Evolutionary conservation across 441 rosid genomes (phyloP).

Genomic region (Adansonia madagascariensis): DNA sequence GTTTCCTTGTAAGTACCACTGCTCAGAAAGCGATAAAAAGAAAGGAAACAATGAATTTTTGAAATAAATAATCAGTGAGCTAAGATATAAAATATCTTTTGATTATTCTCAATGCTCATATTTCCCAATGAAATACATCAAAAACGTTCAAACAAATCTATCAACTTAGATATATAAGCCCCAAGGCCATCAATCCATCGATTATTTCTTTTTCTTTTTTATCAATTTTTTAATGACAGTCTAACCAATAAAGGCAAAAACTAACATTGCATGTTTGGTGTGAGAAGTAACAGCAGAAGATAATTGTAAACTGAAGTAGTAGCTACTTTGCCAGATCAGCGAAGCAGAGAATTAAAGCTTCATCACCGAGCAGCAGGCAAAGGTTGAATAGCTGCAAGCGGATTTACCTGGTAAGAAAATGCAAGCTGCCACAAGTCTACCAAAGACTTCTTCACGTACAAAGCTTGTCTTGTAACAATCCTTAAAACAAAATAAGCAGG

Average conservation of each 20-base stretch:
- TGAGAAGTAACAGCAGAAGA: neutral
- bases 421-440: slow-evolving; percentile 87
- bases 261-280: neutral
- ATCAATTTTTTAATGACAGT: neutral
- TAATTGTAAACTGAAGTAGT: neutral
- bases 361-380: slow-evolving; percentile 50
- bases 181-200: neutral
- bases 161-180: neutral
- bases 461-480: slow-evolving; percentile 47
- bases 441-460: slow-evolving; percentile 53
- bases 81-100: too few species aligned
- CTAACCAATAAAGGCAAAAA: neutral
- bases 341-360: neutral
- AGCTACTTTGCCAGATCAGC: neutral
- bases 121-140: too few species aligned
- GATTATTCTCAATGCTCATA: too few species aligned
- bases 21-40: too few species aligned
- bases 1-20: too few species aligned
- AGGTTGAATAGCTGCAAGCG: slow-evolving; percentile 85
- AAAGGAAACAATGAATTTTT: too few species aligned
- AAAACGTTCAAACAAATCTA: neutral
- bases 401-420: slow-evolving; percentile 89
- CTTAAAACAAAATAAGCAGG: slow-evolving; percentile 42
- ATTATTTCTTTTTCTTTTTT: neutral
- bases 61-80: too few species aligned